A percentile compares a stretch with the other conserved stretches of the same genome.
Conservation (phyloP, 306 rosid genomes). For the Corylus heterophylla region DNA sequence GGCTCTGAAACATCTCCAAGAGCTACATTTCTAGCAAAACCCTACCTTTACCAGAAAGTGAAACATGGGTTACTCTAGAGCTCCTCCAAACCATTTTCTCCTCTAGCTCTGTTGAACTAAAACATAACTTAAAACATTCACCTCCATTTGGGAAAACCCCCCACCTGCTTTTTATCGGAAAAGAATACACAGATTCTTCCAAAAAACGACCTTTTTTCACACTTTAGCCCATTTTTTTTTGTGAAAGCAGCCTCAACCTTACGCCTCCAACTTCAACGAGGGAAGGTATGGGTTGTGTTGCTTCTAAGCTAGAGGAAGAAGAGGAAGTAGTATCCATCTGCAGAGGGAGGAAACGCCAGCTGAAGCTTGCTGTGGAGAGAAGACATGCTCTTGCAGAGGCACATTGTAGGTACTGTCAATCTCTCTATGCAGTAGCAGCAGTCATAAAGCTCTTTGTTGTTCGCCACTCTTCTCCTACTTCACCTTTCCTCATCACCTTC, state of each 20-base stretch:
- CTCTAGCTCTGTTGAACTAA: conserved; percentile 34
- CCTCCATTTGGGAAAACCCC: conserved; percentile 36
- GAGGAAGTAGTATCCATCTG: conserved; percentile 77
- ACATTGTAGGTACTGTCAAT: conserved; percentile 76
- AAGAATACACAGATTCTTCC: conserved; percentile 43
- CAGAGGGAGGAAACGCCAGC: conserved; percentile 75
- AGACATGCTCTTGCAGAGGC: conserved; percentile 86
- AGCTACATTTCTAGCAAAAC: conserved; percentile 29
- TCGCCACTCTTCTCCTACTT: conserved; percentile 80
- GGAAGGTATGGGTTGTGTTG: conserved; percentile 80
- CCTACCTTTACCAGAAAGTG: conserved; percentile 20
- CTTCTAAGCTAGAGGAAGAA: conserved; percentile 95
- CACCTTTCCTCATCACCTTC: conserved; percentile 84
- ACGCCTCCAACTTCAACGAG: conserved; percentile 17
- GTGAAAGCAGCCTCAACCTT: conserved; percentile 23
- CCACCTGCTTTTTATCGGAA: conserved; percentile 45
- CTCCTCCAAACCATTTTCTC: conserved; percentile 30
- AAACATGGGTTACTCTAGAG: conserved; percentile 37
- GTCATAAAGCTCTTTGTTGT: conserved; percentile 81
- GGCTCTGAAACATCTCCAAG: conserved; percentile 13
- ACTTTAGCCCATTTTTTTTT: conserved; percentile 26
- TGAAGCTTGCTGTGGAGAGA: conserved; percentile 81
- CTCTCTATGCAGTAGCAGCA: conserved; percentile 76
- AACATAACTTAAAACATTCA: conserved; percentile 36
- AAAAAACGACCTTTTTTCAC: conserved; percentile 47